These are phyloP conservation scores for Chlorophyllum brunneum DNA, from an alignment of 768 basidiomycete genomes.

Conservation along the genomic window DNA sequence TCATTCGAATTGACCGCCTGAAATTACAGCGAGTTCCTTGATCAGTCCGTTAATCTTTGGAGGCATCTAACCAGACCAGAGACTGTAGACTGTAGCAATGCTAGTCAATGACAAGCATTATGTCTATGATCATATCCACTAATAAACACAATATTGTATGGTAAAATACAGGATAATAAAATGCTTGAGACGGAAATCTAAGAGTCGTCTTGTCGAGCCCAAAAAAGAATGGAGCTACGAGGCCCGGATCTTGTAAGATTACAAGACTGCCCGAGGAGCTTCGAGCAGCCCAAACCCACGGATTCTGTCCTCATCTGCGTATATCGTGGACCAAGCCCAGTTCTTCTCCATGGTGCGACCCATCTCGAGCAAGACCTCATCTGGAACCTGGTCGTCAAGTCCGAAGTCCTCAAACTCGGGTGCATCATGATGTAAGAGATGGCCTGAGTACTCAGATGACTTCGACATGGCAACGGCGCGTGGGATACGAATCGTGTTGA, in stretches of 20 bases:
- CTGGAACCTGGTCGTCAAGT: slow-evolving; percentile 22
- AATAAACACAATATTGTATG: no score
- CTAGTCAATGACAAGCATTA: no score
- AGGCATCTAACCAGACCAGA: no score
- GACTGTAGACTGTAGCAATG: no score
- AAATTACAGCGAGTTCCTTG: no score
- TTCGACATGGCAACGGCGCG: slow-evolving; percentile 20
- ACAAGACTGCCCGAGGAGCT: neutral
- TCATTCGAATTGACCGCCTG: no score
- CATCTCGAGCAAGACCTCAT: slow-evolving; percentile 18
- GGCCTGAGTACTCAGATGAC: slow-evolving; percentile 12
- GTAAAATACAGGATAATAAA: no score
- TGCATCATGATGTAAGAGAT: slow-evolving; percentile 14
- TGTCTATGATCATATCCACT: no score
- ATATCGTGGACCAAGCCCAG: slow-evolving; percentile 25
- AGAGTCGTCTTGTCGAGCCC: no score
- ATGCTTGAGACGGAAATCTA: no score
- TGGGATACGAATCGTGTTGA: slow-evolving; percentile 24
- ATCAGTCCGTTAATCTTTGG: no score
- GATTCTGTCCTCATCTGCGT: slow-evolving; percentile 21
- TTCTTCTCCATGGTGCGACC: slow-evolving; percentile 18
- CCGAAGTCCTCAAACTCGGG: slow-evolving; percentile 23
- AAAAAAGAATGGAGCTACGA: neutral
- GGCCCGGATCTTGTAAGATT: neutral
- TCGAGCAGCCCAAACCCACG: neutral